Conservation (phyloP, 2,329 filamentous ascomycete genomes). For the Nigrograna mackinnonii region DNA sequence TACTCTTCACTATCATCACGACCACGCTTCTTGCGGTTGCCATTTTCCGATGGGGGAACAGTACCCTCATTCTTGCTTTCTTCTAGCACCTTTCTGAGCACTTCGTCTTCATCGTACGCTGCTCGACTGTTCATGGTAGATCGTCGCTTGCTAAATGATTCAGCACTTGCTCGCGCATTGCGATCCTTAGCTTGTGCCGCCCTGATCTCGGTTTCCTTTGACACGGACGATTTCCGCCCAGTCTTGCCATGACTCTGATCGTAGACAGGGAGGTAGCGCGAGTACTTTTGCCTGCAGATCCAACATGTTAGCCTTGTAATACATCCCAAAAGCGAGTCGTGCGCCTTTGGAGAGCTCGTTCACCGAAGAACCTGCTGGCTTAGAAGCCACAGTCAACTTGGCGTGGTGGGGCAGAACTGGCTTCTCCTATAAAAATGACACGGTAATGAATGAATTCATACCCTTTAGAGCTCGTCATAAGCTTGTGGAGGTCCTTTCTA, state of each 20-base stretch:
- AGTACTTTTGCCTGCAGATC: constrained; percentile 66
- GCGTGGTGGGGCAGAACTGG: too few relatives aligned
- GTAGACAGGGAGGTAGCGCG: constrained; percentile 65
- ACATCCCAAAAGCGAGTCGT: too few relatives aligned
- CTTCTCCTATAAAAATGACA: too few relatives aligned
- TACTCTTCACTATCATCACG: constrained; percentile 95
- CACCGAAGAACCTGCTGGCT: too few relatives aligned
- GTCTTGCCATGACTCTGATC: constrained; percentile 55
- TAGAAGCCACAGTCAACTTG: too few relatives aligned
- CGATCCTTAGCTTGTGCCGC: constrained; percentile 60
- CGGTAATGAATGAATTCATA: too few relatives aligned
- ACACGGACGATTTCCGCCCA: constrained; percentile 64
- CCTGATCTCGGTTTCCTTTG: constrained; percentile 63
- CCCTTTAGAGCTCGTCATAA: constrained; percentile 82
- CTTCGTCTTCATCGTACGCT: constrained; percentile 93
- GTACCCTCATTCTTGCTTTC: constrained; percentile 85
- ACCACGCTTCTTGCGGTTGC: constrained; percentile 75
- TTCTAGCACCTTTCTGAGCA: constrained; percentile 85
- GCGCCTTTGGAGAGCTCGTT: too few relatives aligned
- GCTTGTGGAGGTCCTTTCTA: constrained; percentile 86
- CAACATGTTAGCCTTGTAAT: too few relatives aligned
- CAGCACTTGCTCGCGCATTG: constrained; percentile 57
- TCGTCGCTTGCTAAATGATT: constrained; percentile 75
- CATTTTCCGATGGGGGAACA: constrained; percentile 56
- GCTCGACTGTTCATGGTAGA: constrained; percentile 98